Evolutionary conservation across 257 asterid genomes (phyloP).

Genomic region (Oldenlandia corymbosa): DNA sequence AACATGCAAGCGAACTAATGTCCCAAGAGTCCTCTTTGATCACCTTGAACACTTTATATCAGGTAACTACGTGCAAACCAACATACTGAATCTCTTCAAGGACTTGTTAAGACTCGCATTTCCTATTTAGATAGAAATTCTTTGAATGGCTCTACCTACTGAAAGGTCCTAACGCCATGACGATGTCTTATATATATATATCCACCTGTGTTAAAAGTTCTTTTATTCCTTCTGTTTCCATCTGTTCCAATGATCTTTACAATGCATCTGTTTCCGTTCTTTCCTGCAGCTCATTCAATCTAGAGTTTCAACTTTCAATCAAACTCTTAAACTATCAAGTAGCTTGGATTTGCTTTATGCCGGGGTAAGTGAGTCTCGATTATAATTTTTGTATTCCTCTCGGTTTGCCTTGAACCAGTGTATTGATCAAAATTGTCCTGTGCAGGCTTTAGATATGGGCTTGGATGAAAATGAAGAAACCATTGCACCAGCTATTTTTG

Average conservation of each 20-base stretch:
- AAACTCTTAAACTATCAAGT: slow-evolving; percentile 59
- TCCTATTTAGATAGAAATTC: not conserved
- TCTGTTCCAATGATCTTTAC: not conserved
- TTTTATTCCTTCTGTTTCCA: not conserved
- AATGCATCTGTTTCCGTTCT: not conserved
- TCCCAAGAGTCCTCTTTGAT: slow-evolving; percentile 83
- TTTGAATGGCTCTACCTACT: no score
- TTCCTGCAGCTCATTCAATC: slow-evolving; percentile 75
- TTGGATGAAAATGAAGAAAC: slow-evolving; percentile 38
- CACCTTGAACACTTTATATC: slow-evolving; percentile 74
- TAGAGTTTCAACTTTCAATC: slow-evolving; percentile 61
- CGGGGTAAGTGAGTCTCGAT: slow-evolving; percentile 44
- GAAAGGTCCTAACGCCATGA: no score
- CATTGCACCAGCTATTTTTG: slow-evolving; percentile 47
- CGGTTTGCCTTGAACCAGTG: not conserved
- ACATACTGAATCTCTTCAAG: no score
- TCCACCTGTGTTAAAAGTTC: not conserved
- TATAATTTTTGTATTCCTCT: not conserved
- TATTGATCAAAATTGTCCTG: not conserved
- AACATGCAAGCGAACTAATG: slow-evolving; percentile 77
- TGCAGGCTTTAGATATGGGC: slow-evolving; percentile 56
- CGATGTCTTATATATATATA: no score
- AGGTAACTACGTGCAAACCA: slow-evolving; percentile 67
- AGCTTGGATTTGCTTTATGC: slow-evolving; percentile 69
- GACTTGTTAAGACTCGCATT: not conserved